Conservation (phyloP, 768 basidiomycete species). For the Dioszegia crocea region DNA sequence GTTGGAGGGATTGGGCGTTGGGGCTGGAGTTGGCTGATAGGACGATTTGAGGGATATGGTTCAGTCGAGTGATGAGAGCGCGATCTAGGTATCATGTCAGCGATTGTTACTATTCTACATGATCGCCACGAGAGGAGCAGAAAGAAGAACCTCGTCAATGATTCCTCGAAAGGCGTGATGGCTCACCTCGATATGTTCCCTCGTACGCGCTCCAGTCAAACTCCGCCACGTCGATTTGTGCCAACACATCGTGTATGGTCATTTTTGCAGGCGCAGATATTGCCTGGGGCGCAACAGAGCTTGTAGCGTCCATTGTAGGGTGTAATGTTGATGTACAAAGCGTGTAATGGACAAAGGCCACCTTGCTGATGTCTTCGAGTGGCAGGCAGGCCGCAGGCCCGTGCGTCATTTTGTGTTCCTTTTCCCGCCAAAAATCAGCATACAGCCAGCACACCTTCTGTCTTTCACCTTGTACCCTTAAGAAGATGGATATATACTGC, state of each 20-base stretch:
- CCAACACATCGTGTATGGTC: constrained; percentile 10
- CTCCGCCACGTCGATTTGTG: constrained; percentile 7
- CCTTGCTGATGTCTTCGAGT: neutral
- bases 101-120: no score
- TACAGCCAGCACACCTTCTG: no score
- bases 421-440: no score
- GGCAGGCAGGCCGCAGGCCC: no score
- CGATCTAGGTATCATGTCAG: constrained; percentile 20
- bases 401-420: no score
- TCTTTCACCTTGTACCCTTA: no score
- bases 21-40: constrained; percentile 1
- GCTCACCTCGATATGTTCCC: constrained; percentile 34
- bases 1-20: constrained; percentile 4
- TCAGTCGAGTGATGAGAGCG: constrained; percentile 35
- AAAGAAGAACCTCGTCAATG: neutral
- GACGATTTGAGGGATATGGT: constrained; percentile 21
- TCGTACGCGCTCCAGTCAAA: constrained; percentile 40
- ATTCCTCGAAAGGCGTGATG: neutral
- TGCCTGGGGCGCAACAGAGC: neutral
- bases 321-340: no score
- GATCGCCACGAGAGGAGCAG: neutral
- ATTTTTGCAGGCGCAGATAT: neutral
- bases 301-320: no score
- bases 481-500: no score
- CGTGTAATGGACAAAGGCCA: no score